Evolutionary conservation across 495 filamentous ascomycete genomes (phyloP).

Genomic region (Penicillium arizonense): DNA sequence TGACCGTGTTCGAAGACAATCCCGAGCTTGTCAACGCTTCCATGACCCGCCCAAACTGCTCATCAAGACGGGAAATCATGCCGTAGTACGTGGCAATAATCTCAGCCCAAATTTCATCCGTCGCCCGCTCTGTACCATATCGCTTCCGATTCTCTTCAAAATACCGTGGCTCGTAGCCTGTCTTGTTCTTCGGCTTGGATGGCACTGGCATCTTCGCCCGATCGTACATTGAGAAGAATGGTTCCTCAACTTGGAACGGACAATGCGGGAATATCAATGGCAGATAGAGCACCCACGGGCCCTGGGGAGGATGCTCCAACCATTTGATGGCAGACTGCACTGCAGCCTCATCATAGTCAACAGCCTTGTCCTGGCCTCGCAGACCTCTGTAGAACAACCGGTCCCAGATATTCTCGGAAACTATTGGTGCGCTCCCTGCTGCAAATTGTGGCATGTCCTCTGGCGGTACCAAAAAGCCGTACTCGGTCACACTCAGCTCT

Average conservation of each 20-base stretch:
- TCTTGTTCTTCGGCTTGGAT: slow-evolving; percentile 12
- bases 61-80: slow-evolving; percentile 26
- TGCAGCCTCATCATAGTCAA: slow-evolving; percentile 26
- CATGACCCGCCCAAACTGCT: slow-evolving; percentile 22
- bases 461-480: slow-evolving; percentile 27
- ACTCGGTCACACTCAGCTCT: slow-evolving; percentile 24
- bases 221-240: slow-evolving; percentile 27
- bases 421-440: neutral
- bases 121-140: slow-evolving; percentile 22
- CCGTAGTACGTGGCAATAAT: slow-evolving; percentile 27
- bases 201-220: slow-evolving; percentile 11
- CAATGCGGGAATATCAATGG: slow-evolving; percentile 28
- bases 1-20: slow-evolving; percentile 21
- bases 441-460: slow-evolving; percentile 20
- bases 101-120: slow-evolving; percentile 21
- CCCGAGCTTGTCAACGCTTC: slow-evolving; percentile 9
- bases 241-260: slow-evolving; percentile 29
- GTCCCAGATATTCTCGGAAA: slow-evolving; percentile 15
- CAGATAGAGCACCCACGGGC: slow-evolving; percentile 27
- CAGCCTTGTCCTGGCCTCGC: slow-evolving; percentile 14
- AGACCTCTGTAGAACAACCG: slow-evolving; percentile 24
- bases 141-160: slow-evolving; percentile 19
- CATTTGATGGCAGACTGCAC: slow-evolving; percentile 20
- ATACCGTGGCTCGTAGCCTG: slow-evolving; percentile 25
- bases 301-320: slow-evolving; percentile 22